Percentiles rank a stretch among this genome's conserved stretches.
Evolutionary conservation across 805 yeast species (phyloP).

Genomic region (Wickerhamomyces subpelliculosus): DNA sequence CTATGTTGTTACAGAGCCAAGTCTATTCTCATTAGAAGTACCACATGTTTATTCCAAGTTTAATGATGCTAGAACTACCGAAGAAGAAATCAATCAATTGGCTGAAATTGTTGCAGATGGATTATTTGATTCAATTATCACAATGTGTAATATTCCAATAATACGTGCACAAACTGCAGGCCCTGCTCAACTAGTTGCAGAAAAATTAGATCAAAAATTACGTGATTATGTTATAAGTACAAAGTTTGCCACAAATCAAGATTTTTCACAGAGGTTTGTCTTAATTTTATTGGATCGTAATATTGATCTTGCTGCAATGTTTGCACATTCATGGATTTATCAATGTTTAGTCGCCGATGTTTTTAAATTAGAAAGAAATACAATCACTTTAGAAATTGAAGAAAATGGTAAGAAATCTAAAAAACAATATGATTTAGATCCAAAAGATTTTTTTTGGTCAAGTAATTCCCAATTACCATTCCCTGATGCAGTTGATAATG

Average conservation of each 20-base stretch:
- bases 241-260: slow-evolving; percentile 21
- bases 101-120: slow-evolving; percentile 76
- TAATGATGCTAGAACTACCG: slow-evolving; percentile 66
- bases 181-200: slow-evolving; percentile 92
- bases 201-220: slow-evolving; percentile 72
- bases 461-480: slow-evolving; percentile 82
- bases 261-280: slow-evolving; percentile 56
- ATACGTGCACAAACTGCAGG: slow-evolving; percentile 90
- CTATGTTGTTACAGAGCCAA: slow-evolving; percentile 89
- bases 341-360: slow-evolving; percentile 95
- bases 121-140: slow-evolving; percentile 69
- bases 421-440: slow-evolving; percentile 81
- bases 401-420: slow-evolving; percentile 31
- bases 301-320: slow-evolving; percentile 87
- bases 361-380: slow-evolving; percentile 72
- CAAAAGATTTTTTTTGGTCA: slow-evolving; percentile 89
- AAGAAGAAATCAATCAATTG: slow-evolving; percentile 59
- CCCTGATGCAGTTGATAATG: slow-evolving; percentile 98
- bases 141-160: slow-evolving; percentile 76
- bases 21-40: slow-evolving; percentile 73
- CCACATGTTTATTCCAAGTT: slow-evolving; percentile 59
- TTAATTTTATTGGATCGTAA: slow-evolving; percentile 81
- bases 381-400: slow-evolving; percentile 53
- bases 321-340: slow-evolving; percentile 96
- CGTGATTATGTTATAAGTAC: slow-evolving; percentile 80